Evolutionary conservation across 352 stramenopile species (phyloP).

Genomic region (Phytophthora hibernalis): DNA sequence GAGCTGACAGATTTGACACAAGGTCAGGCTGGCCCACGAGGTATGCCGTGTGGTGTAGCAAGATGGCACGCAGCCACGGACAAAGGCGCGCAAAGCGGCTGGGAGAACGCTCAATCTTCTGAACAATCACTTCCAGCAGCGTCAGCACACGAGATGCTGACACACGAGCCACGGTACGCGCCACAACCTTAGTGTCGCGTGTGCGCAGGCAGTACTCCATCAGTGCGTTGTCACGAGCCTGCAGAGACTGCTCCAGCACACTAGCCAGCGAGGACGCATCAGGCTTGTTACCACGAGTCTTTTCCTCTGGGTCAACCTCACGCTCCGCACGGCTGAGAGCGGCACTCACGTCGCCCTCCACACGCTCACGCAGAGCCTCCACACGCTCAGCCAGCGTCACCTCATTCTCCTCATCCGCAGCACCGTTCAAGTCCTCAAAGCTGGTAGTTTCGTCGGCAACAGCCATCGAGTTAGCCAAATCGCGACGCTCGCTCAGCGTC

Average conservation of each 20-base stretch:
- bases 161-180: constrained; percentile 79
- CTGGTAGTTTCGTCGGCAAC: constrained; percentile 67
- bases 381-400: constrained; percentile 80
- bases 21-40: constrained; percentile 86
- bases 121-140: constrained; percentile 81
- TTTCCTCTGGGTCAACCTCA: constrained; percentile 46
- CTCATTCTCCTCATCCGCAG: constrained; percentile 60
- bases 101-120: constrained; percentile 85
- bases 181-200: constrained; percentile 79
- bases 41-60: constrained; percentile 89
- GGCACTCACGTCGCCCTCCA: constrained; percentile 73
- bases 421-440: constrained; percentile 65
- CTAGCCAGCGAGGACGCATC: constrained; percentile 84
- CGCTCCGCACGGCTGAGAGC: constrained; percentile 62
- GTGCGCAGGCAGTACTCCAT: constrained; percentile 86
- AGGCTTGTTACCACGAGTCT: constrained; percentile 52
- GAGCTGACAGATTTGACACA: constrained; percentile 77
- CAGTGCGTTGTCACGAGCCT: constrained; percentile 89
- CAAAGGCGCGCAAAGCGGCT: constrained; percentile 82
- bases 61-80: constrained; percentile 81
- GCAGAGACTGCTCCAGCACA: constrained; percentile 84
- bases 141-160: constrained; percentile 76
- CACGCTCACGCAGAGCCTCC: constrained; percentile 75
- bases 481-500: constrained; percentile 74
- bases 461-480: constrained; percentile 58